Conservation (phyloP, 768 basidiomycete species). For the Xerocomus spinulosus region DNA sequence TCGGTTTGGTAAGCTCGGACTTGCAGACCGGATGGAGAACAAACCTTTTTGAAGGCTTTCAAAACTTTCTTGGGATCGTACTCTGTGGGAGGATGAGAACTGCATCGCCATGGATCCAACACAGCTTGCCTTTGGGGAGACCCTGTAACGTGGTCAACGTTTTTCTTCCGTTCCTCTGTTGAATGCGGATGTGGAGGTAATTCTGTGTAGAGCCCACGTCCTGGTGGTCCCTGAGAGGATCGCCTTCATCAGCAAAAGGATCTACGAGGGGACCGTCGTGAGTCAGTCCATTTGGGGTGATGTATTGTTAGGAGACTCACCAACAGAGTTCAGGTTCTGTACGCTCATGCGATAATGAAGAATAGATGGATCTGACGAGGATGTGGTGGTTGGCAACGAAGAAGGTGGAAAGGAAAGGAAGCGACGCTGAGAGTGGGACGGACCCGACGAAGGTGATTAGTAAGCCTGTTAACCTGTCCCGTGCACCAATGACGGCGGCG, state of each 20-base stretch:
- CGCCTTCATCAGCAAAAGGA: constrained; percentile 94
- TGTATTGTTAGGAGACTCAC: constrained; percentile 35
- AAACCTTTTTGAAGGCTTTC: constrained; percentile 98
- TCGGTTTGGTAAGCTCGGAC: constrained; percentile 6
- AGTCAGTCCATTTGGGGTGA: constrained; percentile 3
- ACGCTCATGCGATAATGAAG: constrained; percentile 84
- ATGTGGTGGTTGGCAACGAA: constrained; percentile 42
- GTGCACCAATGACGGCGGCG: constrained; percentile 11
- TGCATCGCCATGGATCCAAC: constrained; percentile 9
- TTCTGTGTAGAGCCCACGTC: constrained; percentile 80
- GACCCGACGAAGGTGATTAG: constrained; percentile 21
- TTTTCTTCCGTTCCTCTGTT: constrained; percentile 99
- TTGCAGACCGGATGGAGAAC: background rate
- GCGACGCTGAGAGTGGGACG: constrained; percentile 11
- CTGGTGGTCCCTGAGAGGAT: constrained; percentile 66
- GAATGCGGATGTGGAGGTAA: constrained; percentile 94
- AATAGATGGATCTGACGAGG: constrained; percentile 40
- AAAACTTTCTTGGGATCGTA: constrained; percentile 97
- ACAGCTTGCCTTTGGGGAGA: constrained; percentile 70
- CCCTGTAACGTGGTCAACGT: constrained; percentile 97
- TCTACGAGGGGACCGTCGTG: constrained; percentile 45
- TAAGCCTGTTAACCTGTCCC: constrained; percentile 13
- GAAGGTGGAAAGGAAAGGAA: constrained; percentile 21
- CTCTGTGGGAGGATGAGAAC: constrained; percentile 46
- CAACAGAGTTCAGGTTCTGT: constrained; percentile 83